A percentile compares a stretch with the other conserved stretches of the same genome.
Evolutionary conservation across 2,329 filamentous ascomycete genomes (phyloP).

Genomic region (Pestalotiopsis sp.): DNA sequence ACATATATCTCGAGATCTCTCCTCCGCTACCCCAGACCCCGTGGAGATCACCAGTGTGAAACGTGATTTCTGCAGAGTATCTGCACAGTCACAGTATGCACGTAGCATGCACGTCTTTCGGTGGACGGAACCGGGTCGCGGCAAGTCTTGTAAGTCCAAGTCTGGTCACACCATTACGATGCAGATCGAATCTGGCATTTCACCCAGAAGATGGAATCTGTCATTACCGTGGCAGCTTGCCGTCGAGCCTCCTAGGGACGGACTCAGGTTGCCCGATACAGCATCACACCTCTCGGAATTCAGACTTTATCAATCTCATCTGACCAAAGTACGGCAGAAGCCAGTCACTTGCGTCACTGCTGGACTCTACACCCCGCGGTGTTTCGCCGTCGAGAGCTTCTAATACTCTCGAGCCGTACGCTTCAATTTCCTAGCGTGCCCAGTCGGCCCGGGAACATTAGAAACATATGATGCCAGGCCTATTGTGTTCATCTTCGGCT

Average conservation of each 20-base stretch:
- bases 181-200: background rate
- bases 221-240: background rate
- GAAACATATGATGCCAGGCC: background rate
- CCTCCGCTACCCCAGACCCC: conserved; percentile 1
- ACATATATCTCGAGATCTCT: conserved; percentile 2
- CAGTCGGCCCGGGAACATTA: background rate
- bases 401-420: background rate
- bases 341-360: background rate
- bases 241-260: background rate
- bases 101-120: background rate
- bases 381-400: background rate
- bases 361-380: background rate
- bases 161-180: background rate
- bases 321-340: background rate
- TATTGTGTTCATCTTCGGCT: background rate
- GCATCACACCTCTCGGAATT: background rate
- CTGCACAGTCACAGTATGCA: background rate
- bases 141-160: background rate
- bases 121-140: background rate
- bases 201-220: background rate
- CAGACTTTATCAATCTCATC: background rate
- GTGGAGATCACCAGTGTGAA: conserved; percentile 2
- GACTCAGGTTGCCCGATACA: background rate
- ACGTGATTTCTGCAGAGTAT: background rate
- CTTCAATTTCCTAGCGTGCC: background rate